Percentiles rank a stretch among this genome's conserved stretches.
Evolutionary conservation across 2,329 filamentous ascomycete genomes (phyloP).

Genomic region (Drechmeria coniospora): DNA sequence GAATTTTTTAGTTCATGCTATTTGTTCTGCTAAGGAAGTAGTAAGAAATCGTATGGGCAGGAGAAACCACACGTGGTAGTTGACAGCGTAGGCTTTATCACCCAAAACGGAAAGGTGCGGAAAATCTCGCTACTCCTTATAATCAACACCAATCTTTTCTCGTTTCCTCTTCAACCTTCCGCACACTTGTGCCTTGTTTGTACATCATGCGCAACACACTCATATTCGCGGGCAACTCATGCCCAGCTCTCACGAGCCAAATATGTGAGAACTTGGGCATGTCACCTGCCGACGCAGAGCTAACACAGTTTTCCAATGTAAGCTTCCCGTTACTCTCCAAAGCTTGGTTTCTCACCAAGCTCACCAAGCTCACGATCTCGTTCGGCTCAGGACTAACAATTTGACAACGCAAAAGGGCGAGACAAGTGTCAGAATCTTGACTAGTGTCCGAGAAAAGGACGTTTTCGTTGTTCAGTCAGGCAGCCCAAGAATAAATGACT

Average conservation of each 20-base stretch:
- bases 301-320: slow-evolving; percentile 57
- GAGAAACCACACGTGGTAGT: no score
- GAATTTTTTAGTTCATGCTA: no score
- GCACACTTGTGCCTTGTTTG: slow-evolving; percentile 8
- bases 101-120: no score
- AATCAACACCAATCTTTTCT: slow-evolving; percentile 6
- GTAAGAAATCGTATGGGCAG: no score
- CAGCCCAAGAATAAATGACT: slow-evolving; percentile 92
- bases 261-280: slow-evolving; percentile 56
- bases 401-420: slow-evolving; percentile 37
- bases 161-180: slow-evolving; percentile 3
- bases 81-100: neutral
- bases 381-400: slow-evolving; percentile 6
- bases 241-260: slow-evolving; percentile 46
- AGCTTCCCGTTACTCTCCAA: slow-evolving; percentile 21
- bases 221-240: slow-evolving; percentile 53
- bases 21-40: no score
- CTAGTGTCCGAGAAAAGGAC: slow-evolving; percentile 86
- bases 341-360: neutral
- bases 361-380: no score
- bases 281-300: slow-evolving; percentile 46
- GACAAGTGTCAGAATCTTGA: slow-evolving; percentile 53
- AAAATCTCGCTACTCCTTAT: no score
- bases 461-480: slow-evolving; percentile 98
- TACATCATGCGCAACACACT: slow-evolving; percentile 47